phyloP scores from a whole-genome alignment of 2,329 filamentous ascomycete genomes.

The Fusarium sp. region DNA sequence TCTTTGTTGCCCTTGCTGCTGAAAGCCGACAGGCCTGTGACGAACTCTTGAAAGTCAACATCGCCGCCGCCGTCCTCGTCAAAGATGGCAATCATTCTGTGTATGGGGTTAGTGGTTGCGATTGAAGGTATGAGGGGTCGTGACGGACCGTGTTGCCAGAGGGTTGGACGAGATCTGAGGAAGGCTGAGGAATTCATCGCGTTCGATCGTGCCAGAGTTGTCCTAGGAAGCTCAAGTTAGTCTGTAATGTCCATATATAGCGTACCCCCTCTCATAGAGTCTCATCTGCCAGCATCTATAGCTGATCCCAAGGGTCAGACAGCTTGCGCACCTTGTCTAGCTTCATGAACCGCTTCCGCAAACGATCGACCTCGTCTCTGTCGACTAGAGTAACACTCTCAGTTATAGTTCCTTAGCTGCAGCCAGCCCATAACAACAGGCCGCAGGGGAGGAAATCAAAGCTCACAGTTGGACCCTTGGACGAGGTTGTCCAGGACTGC shows the following conservation, averaged over 20 bases:
- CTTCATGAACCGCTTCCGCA: slow-evolving; percentile 99
- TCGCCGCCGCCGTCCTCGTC: slow-evolving; percentile 98
- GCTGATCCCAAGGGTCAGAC: slow-evolving; percentile 12
- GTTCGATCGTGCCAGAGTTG: slow-evolving; percentile 97
- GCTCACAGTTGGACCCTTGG: slow-evolving; percentile 91
- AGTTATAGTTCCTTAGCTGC: slow-evolving; percentile 16
- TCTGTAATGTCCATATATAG: not conserved
- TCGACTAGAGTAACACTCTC: slow-evolving; percentile 73
- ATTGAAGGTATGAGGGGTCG: not conserved
- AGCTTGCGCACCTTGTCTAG: slow-evolving; percentile 83
- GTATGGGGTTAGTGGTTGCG: slow-evolving; percentile 16
- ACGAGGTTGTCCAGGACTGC: slow-evolving; percentile 94
- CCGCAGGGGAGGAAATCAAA: slow-evolving; percentile 18
- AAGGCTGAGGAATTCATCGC: slow-evolving; percentile 96
- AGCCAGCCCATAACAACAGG: not conserved
- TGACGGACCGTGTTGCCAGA: slow-evolving; percentile 84
- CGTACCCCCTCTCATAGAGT: not conserved
- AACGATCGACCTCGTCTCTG: slow-evolving; percentile 93
- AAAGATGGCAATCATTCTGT: slow-evolving; percentile 98
- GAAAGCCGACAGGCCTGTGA: slow-evolving; percentile 94
- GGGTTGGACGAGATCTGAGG: slow-evolving; percentile 98
- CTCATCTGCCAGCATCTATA: not conserved
- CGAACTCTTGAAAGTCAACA: slow-evolving; percentile 99
- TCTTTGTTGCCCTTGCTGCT: slow-evolving; percentile 99
- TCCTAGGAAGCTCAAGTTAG: slow-evolving; percentile 69